These are phyloP conservation scores for Termitomyces sp. DNA, from an alignment of 768 basidiomycete species.

Conservation along the genomic window DNA sequence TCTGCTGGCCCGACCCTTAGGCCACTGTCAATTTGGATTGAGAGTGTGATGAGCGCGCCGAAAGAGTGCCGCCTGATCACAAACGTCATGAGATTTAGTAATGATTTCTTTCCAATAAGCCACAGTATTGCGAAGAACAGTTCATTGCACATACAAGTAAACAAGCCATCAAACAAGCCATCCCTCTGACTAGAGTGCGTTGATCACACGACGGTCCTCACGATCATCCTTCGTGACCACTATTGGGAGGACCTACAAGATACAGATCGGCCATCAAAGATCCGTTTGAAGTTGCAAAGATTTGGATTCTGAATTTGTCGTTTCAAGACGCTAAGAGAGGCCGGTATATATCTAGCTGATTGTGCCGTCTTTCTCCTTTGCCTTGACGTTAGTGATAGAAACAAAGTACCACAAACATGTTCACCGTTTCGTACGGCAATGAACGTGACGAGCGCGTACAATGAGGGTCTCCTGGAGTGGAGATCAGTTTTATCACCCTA, in stretches of 20 bases:
- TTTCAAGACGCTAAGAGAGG: neutral
- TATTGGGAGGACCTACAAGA: neutral
- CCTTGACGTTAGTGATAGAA: neutral
- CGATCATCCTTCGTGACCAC: neutral
- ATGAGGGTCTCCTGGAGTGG: slow-evolving; percentile 25
- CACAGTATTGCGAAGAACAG: neutral
- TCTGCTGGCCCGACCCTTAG: neutral
- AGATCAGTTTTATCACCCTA: slow-evolving; percentile 26
- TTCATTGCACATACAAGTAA: neutral
- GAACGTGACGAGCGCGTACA: slow-evolving; percentile 8
- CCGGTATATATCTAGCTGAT: neutral
- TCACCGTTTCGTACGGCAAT: slow-evolving; percentile 15
- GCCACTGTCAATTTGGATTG: neutral
- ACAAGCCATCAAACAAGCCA: neutral
- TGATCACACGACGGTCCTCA: too few relatives aligned
- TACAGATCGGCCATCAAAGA: neutral
- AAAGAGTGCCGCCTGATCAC: neutral
- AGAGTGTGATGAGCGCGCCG: neutral
- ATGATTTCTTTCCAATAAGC: neutral
- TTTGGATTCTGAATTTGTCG: neutral
- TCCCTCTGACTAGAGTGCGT: neutral
- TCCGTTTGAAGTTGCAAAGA: neutral
- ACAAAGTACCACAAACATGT: neutral
- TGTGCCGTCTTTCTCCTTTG: neutral
- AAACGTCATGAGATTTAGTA: neutral